These are phyloP conservation scores for Alternaria consortialis DNA, from an alignment of 2,329 filamentous ascomycete genomes.

Conservation along the genomic window DNA sequence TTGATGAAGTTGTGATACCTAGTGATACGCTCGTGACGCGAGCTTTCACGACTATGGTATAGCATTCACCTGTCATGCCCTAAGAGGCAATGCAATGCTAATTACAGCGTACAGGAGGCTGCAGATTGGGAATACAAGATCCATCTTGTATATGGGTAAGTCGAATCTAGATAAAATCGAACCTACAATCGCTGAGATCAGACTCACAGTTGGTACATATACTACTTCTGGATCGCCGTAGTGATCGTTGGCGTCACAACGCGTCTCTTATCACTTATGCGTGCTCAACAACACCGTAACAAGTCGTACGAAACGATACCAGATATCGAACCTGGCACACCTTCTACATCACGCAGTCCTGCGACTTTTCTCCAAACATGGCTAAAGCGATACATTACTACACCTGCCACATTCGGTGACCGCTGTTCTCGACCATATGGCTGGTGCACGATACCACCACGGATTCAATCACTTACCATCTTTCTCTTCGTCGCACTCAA, in stretches of 20 bases:
- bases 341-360: not conserved
- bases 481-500: slow-evolving; percentile 57
- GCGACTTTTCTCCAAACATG: slow-evolving; percentile 18
- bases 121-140: slow-evolving; percentile 40
- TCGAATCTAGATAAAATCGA: not conserved
- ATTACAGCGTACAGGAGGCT: slow-evolving; percentile 28
- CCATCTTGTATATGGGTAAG: slow-evolving; percentile 44
- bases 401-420: slow-evolving; percentile 56
- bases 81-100: not conserved
- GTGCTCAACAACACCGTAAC: slow-evolving; percentile 9
- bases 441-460: slow-evolving; percentile 59
- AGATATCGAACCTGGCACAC: not conserved
- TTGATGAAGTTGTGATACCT: slow-evolving; percentile 34
- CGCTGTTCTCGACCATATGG: slow-evolving; percentile 54
- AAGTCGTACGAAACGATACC: slow-evolving; percentile 13
- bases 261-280: slow-evolving; percentile 33
- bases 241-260: slow-evolving; percentile 34
- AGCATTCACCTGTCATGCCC: not conserved
- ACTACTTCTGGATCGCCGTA: slow-evolving; percentile 44
- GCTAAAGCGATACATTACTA: slow-evolving; percentile 49
- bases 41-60: slow-evolving; percentile 43
- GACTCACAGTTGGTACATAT: slow-evolving; percentile 38
- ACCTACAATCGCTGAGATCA: not conserved
- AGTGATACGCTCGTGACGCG: slow-evolving; percentile 34
- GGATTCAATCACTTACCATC: slow-evolving; percentile 58